A percentile compares a stretch with the other conserved stretches of the same genome.
Conservation (phyloP, 768 basidiomycete genomes). For the Gymnopilus dilepis region DNA sequence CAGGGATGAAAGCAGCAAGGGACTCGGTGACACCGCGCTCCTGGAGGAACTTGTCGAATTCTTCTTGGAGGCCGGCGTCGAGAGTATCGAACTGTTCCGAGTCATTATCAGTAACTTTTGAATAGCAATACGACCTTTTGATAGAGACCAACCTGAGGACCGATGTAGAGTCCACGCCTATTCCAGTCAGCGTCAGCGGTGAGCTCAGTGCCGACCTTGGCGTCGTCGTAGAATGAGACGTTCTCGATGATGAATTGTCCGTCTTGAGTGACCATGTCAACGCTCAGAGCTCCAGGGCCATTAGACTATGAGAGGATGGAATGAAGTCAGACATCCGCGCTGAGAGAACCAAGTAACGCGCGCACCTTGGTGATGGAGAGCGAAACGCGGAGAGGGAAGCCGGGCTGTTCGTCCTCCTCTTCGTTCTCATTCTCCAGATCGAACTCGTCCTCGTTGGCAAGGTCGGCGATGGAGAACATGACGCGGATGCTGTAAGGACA, state of each 20-base stretch:
- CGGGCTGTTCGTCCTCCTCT: slow-evolving; percentile 33
- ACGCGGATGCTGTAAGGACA: slow-evolving; percentile 70
- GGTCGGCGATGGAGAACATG: slow-evolving; percentile 92
- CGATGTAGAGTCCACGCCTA: slow-evolving; percentile 89
- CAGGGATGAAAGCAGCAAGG: slow-evolving; percentile 86
- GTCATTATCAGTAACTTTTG: slow-evolving; percentile 6
- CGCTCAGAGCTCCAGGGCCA: slow-evolving; percentile 69
- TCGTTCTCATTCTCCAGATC: slow-evolving; percentile 35
- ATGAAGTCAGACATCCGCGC: not conserved
- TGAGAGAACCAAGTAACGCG: not conserved
- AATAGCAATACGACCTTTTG: too few species aligned
- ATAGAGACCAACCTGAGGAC: slow-evolving; percentile 62
- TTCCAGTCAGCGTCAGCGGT: slow-evolving; percentile 95
- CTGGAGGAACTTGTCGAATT: slow-evolving; percentile 87
- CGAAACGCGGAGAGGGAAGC: slow-evolving; percentile 75
- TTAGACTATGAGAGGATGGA: slow-evolving; percentile 40
- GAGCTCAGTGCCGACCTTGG: slow-evolving; percentile 71
- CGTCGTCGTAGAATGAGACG: slow-evolving; percentile 82
- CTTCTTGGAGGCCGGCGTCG: slow-evolving; percentile 85
- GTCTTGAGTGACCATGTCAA: slow-evolving; percentile 82
- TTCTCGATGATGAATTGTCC: slow-evolving; percentile 88
- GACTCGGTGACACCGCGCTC: slow-evolving; percentile 89
- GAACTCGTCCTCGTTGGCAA: slow-evolving; percentile 54
- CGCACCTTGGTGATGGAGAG: slow-evolving; percentile 83
- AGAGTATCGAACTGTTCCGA: slow-evolving; percentile 89